A percentile compares a stretch with the other conserved stretches of the same genome.
Evolutionary conservation across 2,329 filamentous ascomycete species (phyloP).

Genomic region (Microdochium paspali): DNA sequence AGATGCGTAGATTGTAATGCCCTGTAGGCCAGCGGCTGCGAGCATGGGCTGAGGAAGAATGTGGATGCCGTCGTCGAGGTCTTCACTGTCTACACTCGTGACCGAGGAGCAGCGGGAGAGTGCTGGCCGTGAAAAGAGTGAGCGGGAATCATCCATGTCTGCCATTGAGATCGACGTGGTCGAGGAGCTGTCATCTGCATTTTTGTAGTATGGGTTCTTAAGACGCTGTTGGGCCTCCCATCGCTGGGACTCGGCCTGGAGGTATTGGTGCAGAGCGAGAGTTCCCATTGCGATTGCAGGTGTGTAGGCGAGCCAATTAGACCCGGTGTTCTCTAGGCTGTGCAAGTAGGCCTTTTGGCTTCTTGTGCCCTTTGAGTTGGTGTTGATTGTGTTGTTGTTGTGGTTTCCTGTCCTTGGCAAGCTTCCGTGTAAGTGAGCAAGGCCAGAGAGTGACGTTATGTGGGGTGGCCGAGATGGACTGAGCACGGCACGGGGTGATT

Average conservation of each 20-base stretch:
- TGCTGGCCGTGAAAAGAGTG: slow-evolving; percentile 10
- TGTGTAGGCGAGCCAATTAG: too few species aligned
- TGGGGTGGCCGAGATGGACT: neutral
- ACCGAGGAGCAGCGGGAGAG: slow-evolving; percentile 15
- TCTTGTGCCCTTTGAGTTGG: neutral
- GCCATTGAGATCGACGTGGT: neutral
- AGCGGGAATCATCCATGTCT: slow-evolving; percentile 8
- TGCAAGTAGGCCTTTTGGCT: neutral
- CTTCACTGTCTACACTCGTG: slow-evolving; percentile 11
- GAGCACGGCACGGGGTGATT: neutral
- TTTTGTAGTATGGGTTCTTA: slow-evolving; percentile 3
- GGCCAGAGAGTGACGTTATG: neutral
- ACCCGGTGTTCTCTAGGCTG: neutral
- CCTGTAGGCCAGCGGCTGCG: neutral
- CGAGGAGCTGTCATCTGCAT: slow-evolving; percentile 3
- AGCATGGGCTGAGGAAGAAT: neutral
- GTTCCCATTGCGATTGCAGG: neutral
- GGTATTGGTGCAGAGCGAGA: slow-evolving; percentile 4
- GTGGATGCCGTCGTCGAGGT: neutral
- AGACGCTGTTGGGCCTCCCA: slow-evolving; percentile 10
- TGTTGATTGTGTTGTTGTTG: neutral
- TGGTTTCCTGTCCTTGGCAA: too few species aligned
- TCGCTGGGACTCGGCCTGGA: slow-evolving; percentile 12
- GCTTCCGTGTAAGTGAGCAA: neutral
- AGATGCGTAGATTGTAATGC: slow-evolving; percentile 19